phyloP scores from a whole-genome alignment of 2,329 filamentous ascomycete species.

The Magnaporthiopsis poae region DNA sequence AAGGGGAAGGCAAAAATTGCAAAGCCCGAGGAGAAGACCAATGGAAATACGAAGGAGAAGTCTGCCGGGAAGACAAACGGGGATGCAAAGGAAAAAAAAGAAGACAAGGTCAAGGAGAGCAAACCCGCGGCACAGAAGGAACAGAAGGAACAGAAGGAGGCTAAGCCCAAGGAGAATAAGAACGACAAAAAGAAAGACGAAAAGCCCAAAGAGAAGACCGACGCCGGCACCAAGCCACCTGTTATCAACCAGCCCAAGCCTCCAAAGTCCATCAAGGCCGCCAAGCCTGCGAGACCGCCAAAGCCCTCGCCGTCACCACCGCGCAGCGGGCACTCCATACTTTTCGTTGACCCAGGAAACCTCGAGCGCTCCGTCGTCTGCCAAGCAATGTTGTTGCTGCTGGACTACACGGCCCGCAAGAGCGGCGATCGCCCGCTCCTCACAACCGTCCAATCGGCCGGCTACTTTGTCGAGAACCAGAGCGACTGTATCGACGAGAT shows the following conservation, averaged over 20 bases:
- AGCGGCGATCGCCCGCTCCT: background rate
- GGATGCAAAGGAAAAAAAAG: no score
- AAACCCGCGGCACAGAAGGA: background rate
- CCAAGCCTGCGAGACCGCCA: background rate
- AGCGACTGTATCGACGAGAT: conserved; percentile 4
- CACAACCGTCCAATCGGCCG: background rate
- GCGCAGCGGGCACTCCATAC: background rate
- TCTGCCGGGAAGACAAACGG: no score
- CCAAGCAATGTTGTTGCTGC: background rate
- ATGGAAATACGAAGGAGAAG: no score
- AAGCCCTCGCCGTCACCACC: background rate
- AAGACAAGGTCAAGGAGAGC: background rate
- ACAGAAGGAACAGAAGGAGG: background rate
- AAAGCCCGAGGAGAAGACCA: no score
- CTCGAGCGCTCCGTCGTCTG: background rate
- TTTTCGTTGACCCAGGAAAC: conserved; percentile 4
- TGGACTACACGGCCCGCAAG: background rate
- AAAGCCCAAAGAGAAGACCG: background rate
- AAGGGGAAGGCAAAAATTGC: no score
- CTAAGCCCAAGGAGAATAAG: background rate
- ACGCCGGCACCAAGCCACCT: background rate
- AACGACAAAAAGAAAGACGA: background rate
- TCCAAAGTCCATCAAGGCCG: no score
- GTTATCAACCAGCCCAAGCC: no score
- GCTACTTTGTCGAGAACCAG: background rate